Base-by-base conservation (phyloP, 2,329 filamentous ascomycete genomes). In the Diaporthe sp. region DNA sequence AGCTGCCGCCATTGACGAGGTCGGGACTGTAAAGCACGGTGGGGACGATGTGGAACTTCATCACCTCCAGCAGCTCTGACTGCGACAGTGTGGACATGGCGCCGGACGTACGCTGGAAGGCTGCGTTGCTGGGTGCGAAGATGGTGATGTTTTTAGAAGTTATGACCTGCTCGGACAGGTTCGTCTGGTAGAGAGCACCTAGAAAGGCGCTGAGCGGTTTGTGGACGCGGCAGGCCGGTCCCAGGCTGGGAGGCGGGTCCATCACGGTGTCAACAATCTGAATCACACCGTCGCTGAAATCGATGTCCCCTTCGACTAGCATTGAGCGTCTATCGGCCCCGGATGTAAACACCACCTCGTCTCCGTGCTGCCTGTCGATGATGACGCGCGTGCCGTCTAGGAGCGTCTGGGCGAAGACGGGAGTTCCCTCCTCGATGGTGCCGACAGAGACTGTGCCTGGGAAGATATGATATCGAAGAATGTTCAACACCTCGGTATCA, bases 391-490 rank as follows among this genome's bases (percentile, higher is more conserved):
- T 49, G 53, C 84, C 82, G 9, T 80, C 83, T 62, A 90, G 83
- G 25, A 89, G 83, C 1, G 87, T 88, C 42, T 84, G 80, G 46
- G 85, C 81, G 73, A 88, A 86, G 28, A 81, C 81, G 1, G 84
- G 82, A 3, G 82, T 82, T 2, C 85, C 85, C 0, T 80, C 76
- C 2, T 81, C 76, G 49, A 89, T 83, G 25, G 53, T 42, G 3
- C 22, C 25, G 19, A 49, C n/a, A 19, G 55, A 79, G 17, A 92
- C 85, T 19, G 86, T 87, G 67, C 87, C 88, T 83, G 68, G 86
- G 57, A 94, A 83, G 71, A 94, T 86, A 81, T 94, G 93, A 83
- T 94, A 94, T 37, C 86, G 83, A 44, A 94, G 85, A 65, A 94
- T 87, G 34, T 82, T 82, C 2, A 85, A 81, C 2, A 93, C 84